Evolutionary conservation across 2,329 filamentous ascomycete species (phyloP), one percentile per base, ranked within the genome.

Genomic region (Beauveria scarabaeidicola): DNA sequence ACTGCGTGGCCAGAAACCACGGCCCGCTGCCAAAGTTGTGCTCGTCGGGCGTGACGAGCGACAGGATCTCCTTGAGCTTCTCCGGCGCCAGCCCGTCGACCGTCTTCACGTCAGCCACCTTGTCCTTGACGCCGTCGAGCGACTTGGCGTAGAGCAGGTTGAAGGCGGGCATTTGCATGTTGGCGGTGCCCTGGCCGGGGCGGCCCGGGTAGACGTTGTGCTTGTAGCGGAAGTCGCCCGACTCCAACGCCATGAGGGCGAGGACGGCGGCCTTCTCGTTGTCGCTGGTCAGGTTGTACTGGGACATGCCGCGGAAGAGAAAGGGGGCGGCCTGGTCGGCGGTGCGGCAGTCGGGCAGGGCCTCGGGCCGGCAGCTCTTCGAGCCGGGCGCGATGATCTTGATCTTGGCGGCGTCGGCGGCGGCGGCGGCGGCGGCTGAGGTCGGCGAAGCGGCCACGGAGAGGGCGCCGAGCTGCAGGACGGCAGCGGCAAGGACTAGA

Each of bases 191-290:
- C 70, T 92, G 87, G 9, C 89, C 89, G 0, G 86, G 78, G 0
- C 74, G 68, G n/a, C 78, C 81, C 63, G 76, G 74, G 38, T 57
- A 64, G 66, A 84, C 76, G 73, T 91, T 90, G 70, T 78, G 80
- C 72, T 87, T 89, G 79, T 83, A 92, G 66, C 81, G 78, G 74
- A 92, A 89, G 63, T 86, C 79, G 23, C 60, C 83, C 1, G 82
- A 84, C 75, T 95, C 91, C 68, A 85, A 86, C 11, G 86, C 82
- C 75, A 90, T 87, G 67, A 91, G 77, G 13, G 85, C 78, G 47
- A 94, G 68, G 17, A 92, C 72, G 23, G 86, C 89, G 7, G 89
- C 89, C 68, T 88, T 85, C 65, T 88, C 82, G 23, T 78, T 80
- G 23, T 74, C 72, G 38, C 71, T 70, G 52, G 73, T 77, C 65